phyloP scores from a whole-genome alignment of 1,284 basidiomycete species.

The Ganoderma sinense region DNA sequence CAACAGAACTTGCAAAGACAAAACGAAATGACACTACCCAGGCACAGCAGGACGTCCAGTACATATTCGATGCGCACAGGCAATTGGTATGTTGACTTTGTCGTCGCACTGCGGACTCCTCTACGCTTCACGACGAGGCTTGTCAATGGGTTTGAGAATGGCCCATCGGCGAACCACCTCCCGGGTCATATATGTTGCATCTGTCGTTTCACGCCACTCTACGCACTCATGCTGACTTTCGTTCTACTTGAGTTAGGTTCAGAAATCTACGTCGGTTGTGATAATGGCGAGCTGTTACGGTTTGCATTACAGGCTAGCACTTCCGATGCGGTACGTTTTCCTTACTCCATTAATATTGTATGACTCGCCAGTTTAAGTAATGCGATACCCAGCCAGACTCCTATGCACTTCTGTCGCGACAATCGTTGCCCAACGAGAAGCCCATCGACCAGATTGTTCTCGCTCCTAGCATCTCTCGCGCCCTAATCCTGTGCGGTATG shows the following conservation, averaged over 20 bases:
- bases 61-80: constrained; percentile 45
- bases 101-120: background rate
- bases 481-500: constrained; percentile 76
- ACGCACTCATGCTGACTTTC: background rate
- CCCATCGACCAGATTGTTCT: constrained; percentile 82
- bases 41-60: constrained; percentile 30
- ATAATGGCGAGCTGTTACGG: constrained; percentile 74
- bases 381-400: constrained; percentile 56
- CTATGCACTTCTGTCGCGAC: constrained; percentile 73
- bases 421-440: constrained; percentile 66
- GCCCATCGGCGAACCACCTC: background rate
- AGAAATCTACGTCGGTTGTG: constrained; percentile 79
- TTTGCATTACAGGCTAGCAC: constrained; percentile 68
- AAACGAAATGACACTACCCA: constrained; percentile 16
- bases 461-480: constrained; percentile 75
- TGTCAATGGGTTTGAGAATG: background rate
- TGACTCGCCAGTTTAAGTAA: background rate
- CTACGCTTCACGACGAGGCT: too few relatives aligned
- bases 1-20: too few relatives aligned
- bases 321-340: constrained; percentile 54
- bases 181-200: background rate
- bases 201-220: background rate
- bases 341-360: background rate
- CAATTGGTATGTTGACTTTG: constrained; percentile 39
- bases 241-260: constrained; percentile 49